Evolutionary conservation across 768 basidiomycete species (phyloP).

Genomic region (Phlegmacium glaucopus): DNA sequence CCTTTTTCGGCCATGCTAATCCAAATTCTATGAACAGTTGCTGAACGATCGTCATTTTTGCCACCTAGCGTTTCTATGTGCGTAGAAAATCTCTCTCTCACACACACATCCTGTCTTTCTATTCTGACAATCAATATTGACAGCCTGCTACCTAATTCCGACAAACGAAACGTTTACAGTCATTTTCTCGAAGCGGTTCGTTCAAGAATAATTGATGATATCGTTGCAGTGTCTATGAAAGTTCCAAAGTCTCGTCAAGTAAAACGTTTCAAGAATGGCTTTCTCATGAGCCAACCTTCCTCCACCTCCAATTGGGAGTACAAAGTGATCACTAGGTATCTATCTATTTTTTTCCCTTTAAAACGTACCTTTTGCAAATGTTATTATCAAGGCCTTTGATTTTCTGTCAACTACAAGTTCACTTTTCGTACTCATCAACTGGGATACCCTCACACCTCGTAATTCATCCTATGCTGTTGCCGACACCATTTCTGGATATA

Average conservation of each 20-base stretch:
- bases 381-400: constrained; percentile 47
- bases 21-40: constrained; percentile 10
- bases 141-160: constrained; percentile 35
- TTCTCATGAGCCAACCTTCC: constrained; percentile 49
- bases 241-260: constrained; percentile 28
- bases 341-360: constrained; percentile 3
- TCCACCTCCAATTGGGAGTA: constrained; percentile 59
- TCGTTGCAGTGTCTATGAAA: constrained; percentile 39
- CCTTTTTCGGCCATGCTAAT: constrained; percentile 3
- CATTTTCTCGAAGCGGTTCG: constrained; percentile 68
- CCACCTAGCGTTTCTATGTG: constrained; percentile 16
- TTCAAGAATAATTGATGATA: constrained; percentile 47
- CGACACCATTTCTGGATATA: constrained; percentile 59
- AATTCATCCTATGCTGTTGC: constrained; percentile 58
- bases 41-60: constrained; percentile 12
- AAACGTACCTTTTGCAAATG: constrained; percentile 9
- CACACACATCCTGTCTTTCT: neutral
- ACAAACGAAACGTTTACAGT: constrained; percentile 35
- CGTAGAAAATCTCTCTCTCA: constrained; percentile 1
- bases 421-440: constrained; percentile 30
- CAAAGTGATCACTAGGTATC: constrained; percentile 44
- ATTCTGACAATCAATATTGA: constrained; percentile 13
- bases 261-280: constrained; percentile 56
- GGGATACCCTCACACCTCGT: constrained; percentile 41
- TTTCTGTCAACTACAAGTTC: constrained; percentile 57